These are phyloP conservation scores for Nelumbo lutea DNA, from an alignment of 164 flowering plant genomes.

Conservation along the genomic window DNA sequence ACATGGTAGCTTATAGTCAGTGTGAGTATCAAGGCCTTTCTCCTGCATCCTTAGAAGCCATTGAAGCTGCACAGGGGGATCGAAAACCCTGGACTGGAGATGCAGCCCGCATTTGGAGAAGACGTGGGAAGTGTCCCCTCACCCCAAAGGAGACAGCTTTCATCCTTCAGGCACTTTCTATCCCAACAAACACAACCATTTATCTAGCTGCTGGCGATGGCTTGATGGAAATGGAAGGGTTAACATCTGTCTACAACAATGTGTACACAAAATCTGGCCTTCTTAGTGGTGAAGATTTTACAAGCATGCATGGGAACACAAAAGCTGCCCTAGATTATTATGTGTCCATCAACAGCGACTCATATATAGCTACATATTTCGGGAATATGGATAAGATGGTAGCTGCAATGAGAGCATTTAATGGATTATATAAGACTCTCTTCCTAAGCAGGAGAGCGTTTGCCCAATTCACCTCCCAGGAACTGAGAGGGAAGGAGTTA, in stretches of 20 bases:
- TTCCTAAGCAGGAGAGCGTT: conserved; percentile 71
- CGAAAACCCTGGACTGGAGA: conserved; percentile 92
- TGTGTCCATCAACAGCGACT: conserved; percentile 83
- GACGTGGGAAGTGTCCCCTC: conserved; percentile 89
- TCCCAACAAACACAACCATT: conserved; percentile 72
- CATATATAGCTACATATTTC: conserved; percentile 86
- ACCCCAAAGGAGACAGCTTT: conserved; percentile 87
- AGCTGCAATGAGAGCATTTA: conserved; percentile 79
- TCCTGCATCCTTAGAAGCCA: conserved; percentile 51
- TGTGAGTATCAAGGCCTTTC: conserved; percentile 75
- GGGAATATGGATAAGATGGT: conserved; percentile 99
- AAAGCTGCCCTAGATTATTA: conserved; percentile 94
- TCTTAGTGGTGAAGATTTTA: conserved; percentile 57
- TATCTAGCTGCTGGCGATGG: conserved; percentile 97
- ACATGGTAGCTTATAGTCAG: conserved; percentile 96
- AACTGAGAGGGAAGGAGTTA: conserved; percentile 50
- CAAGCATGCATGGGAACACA: conserved; percentile 90
- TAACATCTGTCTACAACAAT: conserved; percentile 69
- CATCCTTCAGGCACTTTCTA: conserved; percentile 63
- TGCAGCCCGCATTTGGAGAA: conserved; percentile 70
- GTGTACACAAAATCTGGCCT: conserved; percentile 69
- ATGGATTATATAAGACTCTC: conserved; percentile 64
- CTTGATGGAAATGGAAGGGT: conserved; percentile 73
- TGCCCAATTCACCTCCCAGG: conserved; percentile 51
- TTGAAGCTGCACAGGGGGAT: conserved; percentile 67